Percentiles rank a stretch among this genome's conserved stretches.
Conservation (phyloP, 495 filamentous ascomycete genomes). For the Aspergillus cavernicola region DNA sequence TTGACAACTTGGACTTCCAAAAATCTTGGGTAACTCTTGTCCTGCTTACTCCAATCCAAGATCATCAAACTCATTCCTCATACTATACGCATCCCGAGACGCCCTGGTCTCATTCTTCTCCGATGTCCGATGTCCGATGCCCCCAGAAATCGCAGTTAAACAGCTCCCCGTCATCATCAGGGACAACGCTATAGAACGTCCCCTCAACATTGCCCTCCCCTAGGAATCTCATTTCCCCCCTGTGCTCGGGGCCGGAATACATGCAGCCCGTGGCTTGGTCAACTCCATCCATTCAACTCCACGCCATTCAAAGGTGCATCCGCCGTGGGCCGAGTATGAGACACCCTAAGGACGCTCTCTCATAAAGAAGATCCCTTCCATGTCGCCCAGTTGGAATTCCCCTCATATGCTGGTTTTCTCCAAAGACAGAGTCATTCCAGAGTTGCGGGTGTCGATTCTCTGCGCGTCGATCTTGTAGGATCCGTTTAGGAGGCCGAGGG, state of each 20-base stretch:
- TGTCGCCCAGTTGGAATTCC: conserved; percentile 9
- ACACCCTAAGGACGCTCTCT: conserved; percentile 1
- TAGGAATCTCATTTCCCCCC: conserved; percentile 12
- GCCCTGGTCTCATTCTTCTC: conserved; percentile 1
- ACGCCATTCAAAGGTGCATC: conserved; percentile 8
- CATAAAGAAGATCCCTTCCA: conserved; percentile 13
- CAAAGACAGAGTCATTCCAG: conserved; percentile 9
- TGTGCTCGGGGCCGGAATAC: neutral
- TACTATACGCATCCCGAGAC: neutral
- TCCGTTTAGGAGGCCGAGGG: conserved; percentile 4
- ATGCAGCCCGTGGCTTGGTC: neutral
- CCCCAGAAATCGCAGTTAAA: conserved; percentile 13
- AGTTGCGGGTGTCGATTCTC: conserved; percentile 1
- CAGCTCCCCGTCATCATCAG: neutral
- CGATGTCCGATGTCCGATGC: neutral
- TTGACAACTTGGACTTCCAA: too few species aligned
- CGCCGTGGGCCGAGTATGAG: neutral
- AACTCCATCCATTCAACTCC: conserved; percentile 2
- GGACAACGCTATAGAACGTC: conserved; percentile 2
- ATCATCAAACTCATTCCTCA: neutral
- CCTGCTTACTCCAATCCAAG: neutral
- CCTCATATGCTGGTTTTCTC: conserved; percentile 5
- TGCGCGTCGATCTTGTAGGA: conserved; percentile 9
- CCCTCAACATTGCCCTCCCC: conserved; percentile 10
- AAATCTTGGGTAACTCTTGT: too few species aligned